phyloP scores from a whole-genome alignment of 176 grass and related monocot genomes.

The Lolium multiflorum region DNA sequence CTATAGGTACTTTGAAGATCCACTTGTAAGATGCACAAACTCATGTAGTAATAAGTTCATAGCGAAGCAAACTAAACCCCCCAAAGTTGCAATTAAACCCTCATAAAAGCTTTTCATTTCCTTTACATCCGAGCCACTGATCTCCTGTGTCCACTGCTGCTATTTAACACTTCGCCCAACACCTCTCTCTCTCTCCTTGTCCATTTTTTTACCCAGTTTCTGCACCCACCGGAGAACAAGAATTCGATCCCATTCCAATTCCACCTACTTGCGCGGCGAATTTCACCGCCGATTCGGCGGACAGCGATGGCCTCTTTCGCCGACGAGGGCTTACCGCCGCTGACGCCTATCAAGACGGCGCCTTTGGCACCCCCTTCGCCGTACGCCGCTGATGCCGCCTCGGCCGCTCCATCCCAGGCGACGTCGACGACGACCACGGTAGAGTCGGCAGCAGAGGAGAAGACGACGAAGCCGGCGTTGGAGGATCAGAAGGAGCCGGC shows the following conservation, averaged over 20 bases:
- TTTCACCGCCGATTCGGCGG: constrained; percentile 34
- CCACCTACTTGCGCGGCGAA: neutral
- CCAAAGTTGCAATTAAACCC: constrained; percentile 16
- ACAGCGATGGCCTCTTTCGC: constrained; percentile 41
- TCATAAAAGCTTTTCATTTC: neutral
- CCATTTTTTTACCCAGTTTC: neutral
- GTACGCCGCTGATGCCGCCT: neutral
- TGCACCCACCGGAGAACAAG: constrained; percentile 25
- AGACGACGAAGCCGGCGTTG: constrained; percentile 6
- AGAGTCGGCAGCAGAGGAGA: neutral
- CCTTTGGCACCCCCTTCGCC: constrained; percentile 3
- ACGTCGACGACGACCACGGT: too few relatives aligned
- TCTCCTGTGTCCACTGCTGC: constrained; percentile 5
- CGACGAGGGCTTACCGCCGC: constrained; percentile 37
- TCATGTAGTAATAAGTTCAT: constrained; percentile 39
- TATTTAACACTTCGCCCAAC: constrained; percentile 66
- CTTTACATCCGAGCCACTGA: neutral
- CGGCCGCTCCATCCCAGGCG: constrained; percentile 1
- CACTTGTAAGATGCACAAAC: constrained; percentile 14
- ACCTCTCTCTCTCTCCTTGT: neutral
- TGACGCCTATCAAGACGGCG: constrained; percentile 54
- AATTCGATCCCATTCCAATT: constrained; percentile 41
- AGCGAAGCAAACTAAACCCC: constrained; percentile 14
- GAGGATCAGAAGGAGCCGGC: constrained; percentile 35
- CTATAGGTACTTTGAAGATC: neutral